Base-by-base conservation (phyloP, 257 asterid species). In the Nicotiana tabacum region DNA sequence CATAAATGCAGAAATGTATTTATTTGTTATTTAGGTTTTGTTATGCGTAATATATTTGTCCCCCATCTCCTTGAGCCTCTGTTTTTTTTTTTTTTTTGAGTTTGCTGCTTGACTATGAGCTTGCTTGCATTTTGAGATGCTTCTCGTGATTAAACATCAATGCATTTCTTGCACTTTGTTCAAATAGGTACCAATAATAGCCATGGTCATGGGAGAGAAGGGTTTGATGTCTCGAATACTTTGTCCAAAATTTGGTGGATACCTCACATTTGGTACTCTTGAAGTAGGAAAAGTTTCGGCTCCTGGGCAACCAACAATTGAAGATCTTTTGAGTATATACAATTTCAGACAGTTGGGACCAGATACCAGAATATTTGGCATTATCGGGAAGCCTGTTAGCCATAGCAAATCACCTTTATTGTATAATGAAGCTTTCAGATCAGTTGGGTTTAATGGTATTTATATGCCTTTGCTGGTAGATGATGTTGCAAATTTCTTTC, bases 141-240 rank as follows among this genome's bases (percentile, higher is more conserved):
- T 48, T 48, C 27, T 48, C 62, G 7, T 74, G 79, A 46, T 8
- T 27, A 3, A 74, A 57, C 58, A 9, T 72, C 72, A 80, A 66
- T 35, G 64, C 51, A 24, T 68, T 67, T 82, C 21, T 15, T 55
- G 68, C 92, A 74, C 24, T 48, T 74, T 74, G 79, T 74, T 74
- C 48, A 74, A 74, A 74, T 74, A 96, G 99, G 89, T 92, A 69
- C 99, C 99, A 32, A 94, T 94, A 66, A 96, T 96, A 82, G 97
- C 98, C 16, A 86, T 96, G 98, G 98, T 94, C 83, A 96, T 96
- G 99, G 98, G 98, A 51, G 99, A 96, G 90, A 90, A 94, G 86
- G 99, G 99, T 82, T 85, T 96, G 84, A 88, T 96, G 83, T 91
- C 99, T 32, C 93, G 99, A 76, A 30, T 96, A 80, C 97, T 93